phyloP scores from a whole-genome alignment of 1,284 basidiomycete genomes.

The Pyrrhoderma noxium region DNA sequence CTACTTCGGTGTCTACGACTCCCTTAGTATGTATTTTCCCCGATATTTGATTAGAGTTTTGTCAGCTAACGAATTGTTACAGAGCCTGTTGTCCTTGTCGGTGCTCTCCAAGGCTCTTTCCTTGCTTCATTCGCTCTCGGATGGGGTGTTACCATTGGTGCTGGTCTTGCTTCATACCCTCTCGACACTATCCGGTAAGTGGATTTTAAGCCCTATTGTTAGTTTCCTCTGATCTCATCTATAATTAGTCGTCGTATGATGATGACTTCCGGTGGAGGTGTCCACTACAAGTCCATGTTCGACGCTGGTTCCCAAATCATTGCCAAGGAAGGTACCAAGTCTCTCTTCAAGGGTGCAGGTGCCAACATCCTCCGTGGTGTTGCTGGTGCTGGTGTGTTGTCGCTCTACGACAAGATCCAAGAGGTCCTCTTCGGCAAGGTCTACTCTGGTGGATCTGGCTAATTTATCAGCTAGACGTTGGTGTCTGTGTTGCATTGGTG shows the following conservation, averaged over 20 bases:
- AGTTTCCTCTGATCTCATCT: slow-evolving; percentile 22
- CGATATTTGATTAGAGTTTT: background rate
- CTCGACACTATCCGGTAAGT: slow-evolving; percentile 86
- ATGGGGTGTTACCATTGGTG: slow-evolving; percentile 93
- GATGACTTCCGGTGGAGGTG: slow-evolving; percentile 83
- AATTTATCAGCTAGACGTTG: slow-evolving; percentile 22
- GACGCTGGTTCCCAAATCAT: slow-evolving; percentile 77
- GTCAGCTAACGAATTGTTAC: slow-evolving; percentile 22
- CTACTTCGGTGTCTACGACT: slow-evolving; percentile 93
- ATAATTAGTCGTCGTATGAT: slow-evolving; percentile 82
- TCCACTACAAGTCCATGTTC: slow-evolving; percentile 91
- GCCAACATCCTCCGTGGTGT: slow-evolving; percentile 98
- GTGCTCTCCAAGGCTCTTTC: slow-evolving; percentile 85
- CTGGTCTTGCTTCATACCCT: slow-evolving; percentile 93
- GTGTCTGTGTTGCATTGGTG: slow-evolving; percentile 2
- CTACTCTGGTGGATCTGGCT: slow-evolving; percentile 74
- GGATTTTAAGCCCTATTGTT: background rate
- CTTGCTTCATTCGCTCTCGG: slow-evolving; percentile 86
- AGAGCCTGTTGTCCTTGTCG: slow-evolving; percentile 90
- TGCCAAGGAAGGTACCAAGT: slow-evolving; percentile 84
- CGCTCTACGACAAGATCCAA: slow-evolving; percentile 92
- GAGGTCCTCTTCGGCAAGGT: slow-evolving; percentile 91
- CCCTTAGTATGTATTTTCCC: slow-evolving; percentile 57
- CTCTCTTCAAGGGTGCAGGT: slow-evolving; percentile 93
- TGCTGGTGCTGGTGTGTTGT: slow-evolving; percentile 95